Conservation (phyloP, 148 eudicot species). For the Mesembryanthemum crystallinum region DNA sequence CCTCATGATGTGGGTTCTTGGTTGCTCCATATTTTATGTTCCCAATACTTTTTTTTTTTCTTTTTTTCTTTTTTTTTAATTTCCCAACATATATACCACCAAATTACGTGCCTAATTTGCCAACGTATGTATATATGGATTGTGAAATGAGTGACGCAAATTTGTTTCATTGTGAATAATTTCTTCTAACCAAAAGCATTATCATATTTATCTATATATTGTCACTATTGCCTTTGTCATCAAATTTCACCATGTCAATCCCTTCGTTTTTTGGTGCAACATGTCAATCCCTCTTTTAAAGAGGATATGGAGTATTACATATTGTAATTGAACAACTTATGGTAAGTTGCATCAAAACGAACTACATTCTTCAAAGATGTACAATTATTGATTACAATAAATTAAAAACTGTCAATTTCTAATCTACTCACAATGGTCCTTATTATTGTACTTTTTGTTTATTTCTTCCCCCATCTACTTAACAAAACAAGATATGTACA, state of each 20-base stretch:
- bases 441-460: too few relatives aligned
- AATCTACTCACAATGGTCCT: not conserved
- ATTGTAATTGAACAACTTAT: not conserved
- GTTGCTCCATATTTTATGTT: not conserved
- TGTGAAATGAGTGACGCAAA: slow-evolving; percentile 5
- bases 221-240: not conserved
- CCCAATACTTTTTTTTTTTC: not conserved
- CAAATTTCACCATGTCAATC: not conserved
- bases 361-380: not conserved
- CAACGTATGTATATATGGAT: not conserved
- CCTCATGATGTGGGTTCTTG: not conserved
- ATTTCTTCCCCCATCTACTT: too few relatives aligned
- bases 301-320: not conserved
- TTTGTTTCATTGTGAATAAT: not conserved
- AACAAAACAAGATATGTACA: too few relatives aligned
- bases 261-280: not conserved
- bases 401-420: not conserved
- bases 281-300: not conserved
- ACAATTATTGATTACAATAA: not conserved
- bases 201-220: not conserved
- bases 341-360: too few relatives aligned
- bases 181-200: not conserved
- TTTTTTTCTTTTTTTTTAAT: not conserved
- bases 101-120: not conserved
- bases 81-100: not conserved